Evolutionary conservation across 768 basidiomycete genomes (phyloP), one percentile per base, ranked within the genome.

Genomic region (Pluteus cervinus): DNA sequence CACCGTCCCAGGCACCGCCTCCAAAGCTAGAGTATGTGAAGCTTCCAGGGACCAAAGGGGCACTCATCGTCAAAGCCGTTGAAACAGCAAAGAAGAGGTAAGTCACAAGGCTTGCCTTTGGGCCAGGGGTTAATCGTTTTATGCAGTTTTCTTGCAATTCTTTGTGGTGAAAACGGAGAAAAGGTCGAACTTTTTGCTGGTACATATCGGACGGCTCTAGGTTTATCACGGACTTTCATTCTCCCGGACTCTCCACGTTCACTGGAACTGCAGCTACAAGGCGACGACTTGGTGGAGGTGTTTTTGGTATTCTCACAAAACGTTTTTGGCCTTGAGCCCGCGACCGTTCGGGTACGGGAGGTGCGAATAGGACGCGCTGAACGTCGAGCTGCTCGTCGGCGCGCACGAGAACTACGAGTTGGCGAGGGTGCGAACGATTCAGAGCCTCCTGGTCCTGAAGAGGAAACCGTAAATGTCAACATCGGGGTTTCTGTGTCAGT

Each of bases 181-280:
- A 89, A 92, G 52, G 89, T 94, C 32, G 90, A 94, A 52, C 66
- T 94, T 8, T 94, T 93, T 57, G 90, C 91, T 26, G 90, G 91
- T 18, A 90, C 90, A 8, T 86, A 87, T 47, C 72, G 84, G 37
- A 87, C 86, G n/a, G 88, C 90, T 4, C 75, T 93, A 10, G 85
- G 85, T 1, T 71, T 93, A 23, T 92, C 89, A n/a, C 75, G 90
- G 29, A 93, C 90, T 1, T 93, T 93, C 56, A 92, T 93, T 45
- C 66, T 93, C 24, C 90, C 90, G 0, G 90, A 93, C 52, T 90
- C 89, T 9, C 90, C 90, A 3, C 75, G 85, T 18, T 86, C 86
- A 3, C 63, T 93, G 35, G 91, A 92, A 54, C 67, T 93, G 15
- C 81, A 93, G 56, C 65, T 93, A 8, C 90, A 93, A 57, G 90